phyloP scores from a whole-genome alignment of 148 eudicot species.

The Fagopyrum homotropicum region DNA sequence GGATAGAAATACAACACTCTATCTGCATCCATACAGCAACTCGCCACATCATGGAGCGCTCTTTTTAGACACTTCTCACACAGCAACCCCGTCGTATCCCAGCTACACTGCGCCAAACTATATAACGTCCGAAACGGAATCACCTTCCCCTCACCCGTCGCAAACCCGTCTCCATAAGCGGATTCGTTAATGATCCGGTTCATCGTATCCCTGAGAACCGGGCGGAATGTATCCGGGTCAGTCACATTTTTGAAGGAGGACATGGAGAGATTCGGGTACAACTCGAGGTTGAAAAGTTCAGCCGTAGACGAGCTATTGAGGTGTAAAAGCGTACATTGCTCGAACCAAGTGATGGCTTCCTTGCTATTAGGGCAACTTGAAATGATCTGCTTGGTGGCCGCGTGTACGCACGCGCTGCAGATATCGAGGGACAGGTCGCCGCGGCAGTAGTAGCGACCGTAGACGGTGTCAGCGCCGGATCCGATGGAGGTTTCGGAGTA shows the following conservation, averaged over 20 bases:
- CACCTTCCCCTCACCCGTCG: too few species aligned
- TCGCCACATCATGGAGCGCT: too few species aligned
- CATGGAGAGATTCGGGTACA: not conserved
- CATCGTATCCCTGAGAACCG: not conserved
- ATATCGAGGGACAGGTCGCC: not conserved
- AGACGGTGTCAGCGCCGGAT: constrained; percentile 7
- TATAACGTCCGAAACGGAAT: too few species aligned
- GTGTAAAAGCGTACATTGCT: constrained; percentile 1
- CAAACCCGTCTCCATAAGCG: too few species aligned
- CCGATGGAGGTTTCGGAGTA: constrained; percentile 17
- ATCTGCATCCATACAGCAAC: too few species aligned
- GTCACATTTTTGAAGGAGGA: not conserved
- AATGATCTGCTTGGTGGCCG: not conserved
- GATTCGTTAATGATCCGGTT: too few species aligned
- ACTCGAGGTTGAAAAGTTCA: not conserved
- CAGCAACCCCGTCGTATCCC: too few species aligned
- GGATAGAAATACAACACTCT: too few species aligned
- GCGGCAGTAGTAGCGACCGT: constrained; percentile 21
- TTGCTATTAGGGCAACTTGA: not conserved
- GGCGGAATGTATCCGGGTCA: not conserved
- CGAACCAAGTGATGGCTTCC: constrained; percentile 6
- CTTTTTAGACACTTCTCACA: too few species aligned
- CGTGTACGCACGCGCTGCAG: constrained; percentile 14
- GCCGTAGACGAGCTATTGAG: not conserved
- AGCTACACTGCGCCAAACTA: too few species aligned